These are phyloP conservation scores for Auriscalpium orientale DNA, from an alignment of 768 basidiomycete genomes.

Conservation along the genomic window DNA sequence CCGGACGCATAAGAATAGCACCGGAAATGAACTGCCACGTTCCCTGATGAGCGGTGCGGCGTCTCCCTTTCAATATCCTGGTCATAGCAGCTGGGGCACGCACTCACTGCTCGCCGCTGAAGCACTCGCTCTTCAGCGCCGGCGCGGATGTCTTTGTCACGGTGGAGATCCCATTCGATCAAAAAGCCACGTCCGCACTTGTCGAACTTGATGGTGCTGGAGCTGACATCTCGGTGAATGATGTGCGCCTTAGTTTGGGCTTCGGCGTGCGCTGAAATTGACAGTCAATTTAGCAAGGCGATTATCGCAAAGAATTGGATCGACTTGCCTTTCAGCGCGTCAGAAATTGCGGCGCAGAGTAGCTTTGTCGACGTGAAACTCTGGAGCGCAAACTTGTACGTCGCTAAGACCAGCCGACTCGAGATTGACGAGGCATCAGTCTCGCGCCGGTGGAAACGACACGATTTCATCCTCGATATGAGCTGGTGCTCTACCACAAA, in stretches of 20 bases:
- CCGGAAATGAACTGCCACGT: not conserved
- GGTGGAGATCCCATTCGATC: slow-evolving; percentile 2
- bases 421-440: too few relatives aligned
- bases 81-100: not conserved
- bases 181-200: not conserved
- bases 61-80: not conserved
- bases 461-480: too few relatives aligned
- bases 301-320: not conserved
- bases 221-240: slow-evolving; percentile 1
- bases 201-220: slow-evolving; percentile 2
- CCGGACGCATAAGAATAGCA: not conserved
- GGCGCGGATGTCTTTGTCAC: not conserved
- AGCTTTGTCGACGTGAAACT: not conserved
- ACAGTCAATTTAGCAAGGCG: not conserved
- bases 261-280: not conserved
- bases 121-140: too few relatives aligned
- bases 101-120: not conserved
- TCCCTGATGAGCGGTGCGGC: too few relatives aligned
- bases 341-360: not conserved
- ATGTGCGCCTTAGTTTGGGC: not conserved
- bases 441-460: too few relatives aligned
- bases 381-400: not conserved
- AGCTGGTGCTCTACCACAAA: too few relatives aligned
- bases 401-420: not conserved
- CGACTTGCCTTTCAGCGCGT: not conserved